Percentiles rank a stretch among this genome's conserved stretches.
phyloP scores from a whole-genome alignment of 1,284 basidiomycete species.

The Microbotryum saponariae region DNA sequence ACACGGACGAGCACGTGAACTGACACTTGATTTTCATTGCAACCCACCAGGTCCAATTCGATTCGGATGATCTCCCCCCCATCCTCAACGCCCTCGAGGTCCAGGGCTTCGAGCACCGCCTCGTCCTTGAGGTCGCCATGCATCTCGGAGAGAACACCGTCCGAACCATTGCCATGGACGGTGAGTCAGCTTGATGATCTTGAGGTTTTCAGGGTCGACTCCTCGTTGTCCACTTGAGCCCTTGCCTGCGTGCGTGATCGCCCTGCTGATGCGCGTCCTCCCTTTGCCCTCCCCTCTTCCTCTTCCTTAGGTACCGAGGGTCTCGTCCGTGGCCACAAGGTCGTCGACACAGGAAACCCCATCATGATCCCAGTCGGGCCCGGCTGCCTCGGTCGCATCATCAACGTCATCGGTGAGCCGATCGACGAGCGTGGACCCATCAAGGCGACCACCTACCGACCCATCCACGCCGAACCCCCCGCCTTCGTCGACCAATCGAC shows the following conservation, averaged over 20 bases:
- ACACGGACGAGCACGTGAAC: too few species aligned
- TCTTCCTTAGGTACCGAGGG: conserved; percentile 65
- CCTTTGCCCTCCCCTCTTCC: neutral
- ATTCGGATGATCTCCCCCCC: conserved; percentile 64
- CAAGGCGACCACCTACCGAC: conserved; percentile 74
- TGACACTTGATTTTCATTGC: conserved; percentile 43
- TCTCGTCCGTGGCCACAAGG: conserved; percentile 97
- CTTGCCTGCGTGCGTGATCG: neutral
- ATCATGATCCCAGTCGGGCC: conserved; percentile 94
- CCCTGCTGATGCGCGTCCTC: neutral
- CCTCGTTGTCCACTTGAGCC: neutral
- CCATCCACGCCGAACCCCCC: conserved; percentile 93
- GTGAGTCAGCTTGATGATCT: conserved; percentile 39
- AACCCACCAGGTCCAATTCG: conserved; percentile 36
- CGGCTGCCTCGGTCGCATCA: conserved; percentile 92
- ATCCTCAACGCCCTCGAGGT: conserved; percentile 99
- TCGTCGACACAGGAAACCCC: conserved; percentile 90
- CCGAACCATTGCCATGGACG: conserved; percentile 63
- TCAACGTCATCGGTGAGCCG: conserved; percentile 99
- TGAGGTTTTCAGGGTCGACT: neutral
- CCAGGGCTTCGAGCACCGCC: conserved; percentile 70
- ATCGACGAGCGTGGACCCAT: conserved; percentile 99
- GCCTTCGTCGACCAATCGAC: conserved; percentile 97
- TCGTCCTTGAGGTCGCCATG: conserved; percentile 92
- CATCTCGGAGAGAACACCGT: conserved; percentile 98